Base-by-base conservation (phyloP, 192 early-diverging fungal genomes). In the Entophlyctis helioformis region DNA sequence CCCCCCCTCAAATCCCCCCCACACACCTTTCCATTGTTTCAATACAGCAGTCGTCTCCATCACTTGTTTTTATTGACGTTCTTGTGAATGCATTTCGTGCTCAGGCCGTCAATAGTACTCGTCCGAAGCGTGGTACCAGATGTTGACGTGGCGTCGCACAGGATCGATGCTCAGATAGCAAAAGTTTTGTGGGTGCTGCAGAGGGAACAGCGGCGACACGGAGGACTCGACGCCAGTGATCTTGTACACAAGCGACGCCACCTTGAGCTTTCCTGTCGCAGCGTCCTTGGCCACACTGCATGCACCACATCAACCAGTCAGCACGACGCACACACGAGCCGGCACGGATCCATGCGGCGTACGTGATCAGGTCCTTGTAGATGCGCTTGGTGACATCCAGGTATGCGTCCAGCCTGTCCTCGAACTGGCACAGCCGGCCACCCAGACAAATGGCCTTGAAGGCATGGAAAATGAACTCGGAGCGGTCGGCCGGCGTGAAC, bases 171-270 rank as follows among this genome's bases (percentile, higher is more conserved):
- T 54, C 20, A 77, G 39, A 36, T 66, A 63, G 37, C 58, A 62
- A 51, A 77, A 77, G 53, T 77, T 77, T 64, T 77, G 74, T 16
- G 65, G 67, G 39, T 77, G 74, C 33, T 56, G 25, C n/a, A 58
- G 46, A 13, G 74, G 74, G 41, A 75, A 77, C 48, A 77, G 50
- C 10, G 72, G 72, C 29, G 69, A 68, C 18, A 60, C 54, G 12
- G 53, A 13, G 15, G 51, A 55, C 13, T 69, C 64, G 6, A 69
- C 21, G 19, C 29, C 39, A 3, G 22, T 50, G 39, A 75, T 60
- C 33, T 56, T 55, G 38, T 45, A 74, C 13, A 66, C 64, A 4
- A 40, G 53, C 1, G 69, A 65, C 15, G 67, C 20, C 10, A 72
- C 59, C 26, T 34, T 26, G 11, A 71, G 26, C 23, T 46, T 46